A percentile compares a stretch with the other conserved stretches of the same genome.
These are phyloP conservation scores for Cenococcum geophilum DNA, from an alignment of 495 filamentous ascomycete species.

Conservation along the genomic window DNA sequence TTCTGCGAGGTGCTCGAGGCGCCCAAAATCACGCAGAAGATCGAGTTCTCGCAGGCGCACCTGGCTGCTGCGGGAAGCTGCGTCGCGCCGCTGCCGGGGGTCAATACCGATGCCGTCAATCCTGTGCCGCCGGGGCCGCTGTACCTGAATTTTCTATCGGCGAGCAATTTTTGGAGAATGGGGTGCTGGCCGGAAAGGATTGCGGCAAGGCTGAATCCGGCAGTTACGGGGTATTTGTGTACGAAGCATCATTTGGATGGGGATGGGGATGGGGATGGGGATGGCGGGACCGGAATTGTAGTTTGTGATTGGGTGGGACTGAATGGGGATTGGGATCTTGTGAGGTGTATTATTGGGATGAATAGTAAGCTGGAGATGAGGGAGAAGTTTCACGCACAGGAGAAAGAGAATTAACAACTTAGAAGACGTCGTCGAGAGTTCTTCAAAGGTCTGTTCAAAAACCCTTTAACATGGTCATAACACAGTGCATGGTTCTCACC, in stretches of 20 bases:
- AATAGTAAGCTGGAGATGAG: constrained; percentile 67
- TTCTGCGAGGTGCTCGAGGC: constrained; percentile 83
- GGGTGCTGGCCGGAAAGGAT: constrained; percentile 92
- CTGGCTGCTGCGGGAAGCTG: constrained; percentile 61
- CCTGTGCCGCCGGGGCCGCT: constrained; percentile 49
- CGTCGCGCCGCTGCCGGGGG: constrained; percentile 36
- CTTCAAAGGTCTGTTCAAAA: too few relatives aligned
- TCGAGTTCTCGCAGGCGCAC: constrained; percentile 63
- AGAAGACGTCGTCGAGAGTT: too few relatives aligned
- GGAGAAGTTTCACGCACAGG: neutral
- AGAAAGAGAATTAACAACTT: neutral
- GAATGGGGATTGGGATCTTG: constrained; percentile 88
- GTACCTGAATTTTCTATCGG: constrained; percentile 85
- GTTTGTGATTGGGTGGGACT: constrained; percentile 91
- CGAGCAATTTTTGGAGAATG: constrained; percentile 86
- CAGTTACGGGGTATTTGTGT: constrained; percentile 73
- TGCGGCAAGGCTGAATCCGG: constrained; percentile 88
- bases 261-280: constrained; percentile 46
- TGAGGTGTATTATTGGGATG: constrained; percentile 84
- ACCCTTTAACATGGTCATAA: too few relatives aligned
- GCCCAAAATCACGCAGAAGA: constrained; percentile 73
- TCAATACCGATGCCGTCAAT: constrained; percentile 43
- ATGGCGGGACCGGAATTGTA: constrained; percentile 84
- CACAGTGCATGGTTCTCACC: too few relatives aligned
- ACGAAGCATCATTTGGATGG: constrained; percentile 50